A percentile compares a stretch with the other conserved stretches of the same genome.
These are phyloP conservation scores for Geotrichum restrictum DNA, from an alignment of 1,139 yeast genomes.

Conservation along the genomic window DNA sequence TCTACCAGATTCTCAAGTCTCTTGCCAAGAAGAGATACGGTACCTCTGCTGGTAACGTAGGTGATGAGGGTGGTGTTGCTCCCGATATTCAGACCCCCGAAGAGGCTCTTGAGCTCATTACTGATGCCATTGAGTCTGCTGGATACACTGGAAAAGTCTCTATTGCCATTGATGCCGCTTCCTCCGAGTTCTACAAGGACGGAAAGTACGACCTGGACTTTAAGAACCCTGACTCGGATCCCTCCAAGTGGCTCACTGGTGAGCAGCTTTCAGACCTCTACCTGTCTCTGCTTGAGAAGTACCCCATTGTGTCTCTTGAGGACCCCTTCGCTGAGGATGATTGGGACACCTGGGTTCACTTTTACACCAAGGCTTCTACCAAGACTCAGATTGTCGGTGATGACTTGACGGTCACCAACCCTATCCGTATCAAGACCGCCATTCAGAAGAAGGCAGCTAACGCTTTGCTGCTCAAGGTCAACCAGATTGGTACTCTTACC, in stretches of 20 bases:
- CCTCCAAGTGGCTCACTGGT: slow-evolving; percentile 85
- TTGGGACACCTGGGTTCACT: slow-evolving; percentile 95
- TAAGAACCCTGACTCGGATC: slow-evolving; percentile 90
- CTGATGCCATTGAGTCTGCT: slow-evolving; percentile 78
- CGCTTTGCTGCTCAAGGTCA: slow-evolving; percentile 90
- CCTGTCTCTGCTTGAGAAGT: slow-evolving; percentile 69
- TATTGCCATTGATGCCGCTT: slow-evolving; percentile 92
- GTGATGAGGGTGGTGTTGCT: slow-evolving; percentile 99
- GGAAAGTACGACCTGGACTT: slow-evolving; percentile 95
- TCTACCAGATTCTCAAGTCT: slow-evolving; percentile 89
- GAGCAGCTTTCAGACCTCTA: slow-evolving; percentile 79
- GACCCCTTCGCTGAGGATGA: slow-evolving; percentile 99
- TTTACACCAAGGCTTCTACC: slow-evolving; percentile 59
- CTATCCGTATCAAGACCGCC: slow-evolving; percentile 85
- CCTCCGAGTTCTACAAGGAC: slow-evolving; percentile 94
- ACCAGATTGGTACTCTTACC: slow-evolving; percentile 80
- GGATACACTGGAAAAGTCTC: slow-evolving; percentile 89
- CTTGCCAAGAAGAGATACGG: slow-evolving; percentile 91
- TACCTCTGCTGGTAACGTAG: slow-evolving; percentile 96
- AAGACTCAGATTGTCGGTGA: slow-evolving; percentile 90
- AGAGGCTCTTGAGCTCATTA: slow-evolving; percentile 92
- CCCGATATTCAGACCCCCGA: slow-evolving; percentile 89
- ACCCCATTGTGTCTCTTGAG: slow-evolving; percentile 96
- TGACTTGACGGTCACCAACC: slow-evolving; percentile 97
- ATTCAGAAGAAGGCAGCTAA: slow-evolving; percentile 91